phyloP scores from a whole-genome alignment of 192 early-diverging fungal species.

The Linnemannia zychae region DNA sequence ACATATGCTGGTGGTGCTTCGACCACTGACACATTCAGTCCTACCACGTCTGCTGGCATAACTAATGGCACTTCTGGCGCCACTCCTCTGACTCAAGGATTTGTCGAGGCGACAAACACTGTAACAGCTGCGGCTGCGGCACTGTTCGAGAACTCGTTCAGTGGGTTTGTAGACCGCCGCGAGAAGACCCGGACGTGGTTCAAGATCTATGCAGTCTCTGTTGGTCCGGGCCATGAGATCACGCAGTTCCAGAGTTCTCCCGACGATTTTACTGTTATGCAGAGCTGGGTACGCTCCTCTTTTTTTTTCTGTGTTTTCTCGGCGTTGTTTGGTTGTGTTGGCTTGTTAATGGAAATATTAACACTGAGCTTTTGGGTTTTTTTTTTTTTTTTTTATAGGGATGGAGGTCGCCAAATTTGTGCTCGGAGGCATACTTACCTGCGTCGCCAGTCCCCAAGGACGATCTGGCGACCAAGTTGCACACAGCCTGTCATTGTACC shows the following conservation, averaged over 20 bases:
- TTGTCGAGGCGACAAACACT: not conserved
- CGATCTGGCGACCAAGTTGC: conserved; percentile 9
- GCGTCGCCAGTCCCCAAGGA: not conserved
- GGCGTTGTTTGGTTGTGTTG: not conserved
- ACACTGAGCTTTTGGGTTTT: too few relatives aligned
- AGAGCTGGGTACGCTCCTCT: conserved; percentile 65
- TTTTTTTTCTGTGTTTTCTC: not conserved
- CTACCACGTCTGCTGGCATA: too few relatives aligned
- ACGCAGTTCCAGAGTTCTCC: conserved; percentile 69
- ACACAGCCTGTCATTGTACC: not conserved
- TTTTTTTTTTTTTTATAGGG: conserved; percentile 18
- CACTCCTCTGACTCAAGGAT: too few relatives aligned
- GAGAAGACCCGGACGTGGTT: conserved; percentile 68
- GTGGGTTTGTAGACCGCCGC: conserved; percentile 60
- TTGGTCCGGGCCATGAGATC: conserved; percentile 62
- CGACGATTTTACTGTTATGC: conserved; percentile 64
- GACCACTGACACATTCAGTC: too few relatives aligned
- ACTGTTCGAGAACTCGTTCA: conserved; percentile 49
- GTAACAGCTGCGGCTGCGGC: not conserved
- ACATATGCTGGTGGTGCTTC: too few relatives aligned
- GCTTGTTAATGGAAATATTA: too few relatives aligned
- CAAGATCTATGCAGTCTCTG: conserved; percentile 64
- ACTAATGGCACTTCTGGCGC: too few relatives aligned
- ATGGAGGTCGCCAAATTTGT: conserved; percentile 21
- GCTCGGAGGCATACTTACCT: not conserved